phyloP scores from a whole-genome alignment of 1,139 yeast species.

The Debaryomyces fabryi region DNA sequence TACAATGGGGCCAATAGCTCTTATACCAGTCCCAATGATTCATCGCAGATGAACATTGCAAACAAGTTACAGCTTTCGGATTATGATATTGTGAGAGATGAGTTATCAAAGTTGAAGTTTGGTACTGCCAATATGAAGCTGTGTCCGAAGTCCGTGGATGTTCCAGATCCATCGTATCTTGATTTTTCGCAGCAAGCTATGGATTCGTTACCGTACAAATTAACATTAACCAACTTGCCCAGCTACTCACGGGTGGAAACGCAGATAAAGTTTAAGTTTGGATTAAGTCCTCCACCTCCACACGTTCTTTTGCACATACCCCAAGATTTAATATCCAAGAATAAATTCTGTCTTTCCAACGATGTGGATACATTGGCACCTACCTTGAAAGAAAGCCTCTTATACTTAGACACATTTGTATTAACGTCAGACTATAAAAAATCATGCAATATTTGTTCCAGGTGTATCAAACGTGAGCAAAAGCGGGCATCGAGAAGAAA shows the following conservation, averaged over 20 bases:
- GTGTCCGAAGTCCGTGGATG: slow-evolving; percentile 35
- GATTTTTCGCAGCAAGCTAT: slow-evolving; percentile 42
- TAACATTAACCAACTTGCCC: slow-evolving; percentile 68
- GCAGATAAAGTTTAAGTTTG: slow-evolving; percentile 76
- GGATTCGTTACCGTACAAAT: slow-evolving; percentile 56
- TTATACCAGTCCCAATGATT: slow-evolving; percentile 2
- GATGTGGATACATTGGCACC: slow-evolving; percentile 48
- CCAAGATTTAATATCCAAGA: slow-evolving; percentile 82
- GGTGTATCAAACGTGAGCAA: slow-evolving; percentile 90
- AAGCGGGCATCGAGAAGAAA: slow-evolving; percentile 90
- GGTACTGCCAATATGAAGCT: slow-evolving; percentile 51
- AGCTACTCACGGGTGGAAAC: slow-evolving; percentile 89
- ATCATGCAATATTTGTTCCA: slow-evolving; percentile 77
- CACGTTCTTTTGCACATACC: slow-evolving; percentile 77
- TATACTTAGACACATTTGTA: slow-evolving; percentile 69
- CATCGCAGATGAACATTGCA: slow-evolving; percentile 4
- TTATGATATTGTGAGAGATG: slow-evolving; percentile 54
- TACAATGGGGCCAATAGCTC: slow-evolving; percentile 5
- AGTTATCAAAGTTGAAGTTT: slow-evolving; percentile 57
- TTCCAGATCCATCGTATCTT: slow-evolving; percentile 37
- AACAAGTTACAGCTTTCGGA: slow-evolving; percentile 24
- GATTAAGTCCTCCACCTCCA: slow-evolving; percentile 72
- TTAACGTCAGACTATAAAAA: slow-evolving; percentile 53
- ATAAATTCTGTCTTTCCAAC: slow-evolving; percentile 68
- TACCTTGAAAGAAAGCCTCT: slow-evolving; percentile 50